phyloP scores from a whole-genome alignment of 345 rosid species.

The Orychophragmus violaceus region DNA sequence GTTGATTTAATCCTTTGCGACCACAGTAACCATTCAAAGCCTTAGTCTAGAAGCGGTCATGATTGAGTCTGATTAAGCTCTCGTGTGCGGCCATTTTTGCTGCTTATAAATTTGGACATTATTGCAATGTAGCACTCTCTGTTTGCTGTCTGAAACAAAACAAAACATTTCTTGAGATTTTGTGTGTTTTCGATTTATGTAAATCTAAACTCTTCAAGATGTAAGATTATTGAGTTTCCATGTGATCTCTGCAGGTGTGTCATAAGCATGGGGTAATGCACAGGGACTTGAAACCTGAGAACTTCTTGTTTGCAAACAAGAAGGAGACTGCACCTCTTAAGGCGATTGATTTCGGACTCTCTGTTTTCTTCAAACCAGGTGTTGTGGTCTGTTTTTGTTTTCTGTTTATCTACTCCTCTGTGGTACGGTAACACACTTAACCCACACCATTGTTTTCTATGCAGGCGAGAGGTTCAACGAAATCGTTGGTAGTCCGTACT shows the following conservation, averaged over 20 bases:
- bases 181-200: background rate
- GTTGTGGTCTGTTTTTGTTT: background rate
- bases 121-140: background rate
- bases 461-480: background rate
- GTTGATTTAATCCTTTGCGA: no score
- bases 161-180: background rate
- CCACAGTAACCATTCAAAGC: no score
- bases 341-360: slow-evolving; percentile 98
- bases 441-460: background rate
- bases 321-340: slow-evolving; percentile 95
- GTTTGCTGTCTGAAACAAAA: background rate
- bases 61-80: background rate
- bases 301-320: slow-evolving; percentile 94
- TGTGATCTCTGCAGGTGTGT: slow-evolving; percentile 43
- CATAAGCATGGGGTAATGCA: slow-evolving; percentile 97
- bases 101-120: no score
- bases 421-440: background rate
- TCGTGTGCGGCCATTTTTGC: no score
- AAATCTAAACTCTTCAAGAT: background rate
- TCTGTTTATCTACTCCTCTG: background rate
- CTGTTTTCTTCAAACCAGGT: slow-evolving; percentile 99
- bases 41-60: background rate
- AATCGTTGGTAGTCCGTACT: background rate
- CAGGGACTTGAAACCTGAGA: slow-evolving; percentile 96
- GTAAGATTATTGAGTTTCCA: background rate